Evolutionary conservation across 352 stramenopile species (phyloP).

Genomic region (Phytophthora sojae): DNA sequence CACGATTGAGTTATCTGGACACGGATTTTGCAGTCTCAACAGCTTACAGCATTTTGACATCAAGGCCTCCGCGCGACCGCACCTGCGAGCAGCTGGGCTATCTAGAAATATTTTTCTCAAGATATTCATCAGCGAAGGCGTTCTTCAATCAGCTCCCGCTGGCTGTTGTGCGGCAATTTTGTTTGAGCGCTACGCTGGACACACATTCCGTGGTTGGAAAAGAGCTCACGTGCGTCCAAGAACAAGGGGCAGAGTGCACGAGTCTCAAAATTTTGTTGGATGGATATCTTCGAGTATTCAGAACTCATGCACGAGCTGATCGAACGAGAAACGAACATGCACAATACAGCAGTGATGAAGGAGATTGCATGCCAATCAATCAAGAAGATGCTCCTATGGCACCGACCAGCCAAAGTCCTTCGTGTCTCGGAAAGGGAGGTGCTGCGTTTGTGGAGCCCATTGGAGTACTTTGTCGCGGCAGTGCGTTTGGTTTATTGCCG

Average conservation of each 20-base stretch:
- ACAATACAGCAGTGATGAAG: background rate
- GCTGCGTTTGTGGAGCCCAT: conserved; percentile 35
- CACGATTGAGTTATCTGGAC: conserved; percentile 32
- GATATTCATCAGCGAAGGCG: conserved; percentile 34
- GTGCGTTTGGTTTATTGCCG: conserved; percentile 52
- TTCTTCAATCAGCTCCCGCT: conserved; percentile 54
- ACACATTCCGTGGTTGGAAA: conserved; percentile 33
- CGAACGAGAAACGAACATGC: background rate
- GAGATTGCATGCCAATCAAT: background rate
- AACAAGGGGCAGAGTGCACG: conserved; percentile 37
- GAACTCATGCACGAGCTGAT: conserved; percentile 13
- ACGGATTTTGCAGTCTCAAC: conserved; percentile 35
- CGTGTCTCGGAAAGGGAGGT: background rate
- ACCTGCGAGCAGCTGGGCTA: conserved; percentile 53
- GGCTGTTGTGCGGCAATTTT: conserved; percentile 38
- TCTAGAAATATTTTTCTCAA: conserved; percentile 41
- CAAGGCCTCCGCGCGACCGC: conserved; percentile 48
- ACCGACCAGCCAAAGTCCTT: background rate
- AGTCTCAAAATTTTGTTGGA: conserved; percentile 52
- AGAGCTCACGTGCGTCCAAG: conserved; percentile 45
- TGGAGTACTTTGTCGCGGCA: conserved; percentile 44
- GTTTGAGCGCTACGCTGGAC: conserved; percentile 45
- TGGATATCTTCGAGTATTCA: conserved; percentile 55
- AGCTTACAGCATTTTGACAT: conserved; percentile 33
- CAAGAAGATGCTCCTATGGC: background rate